These are phyloP conservation scores for Pseudozyma sp. DNA, from an alignment of 1,284 basidiomycete species.

Conservation along the genomic window DNA sequence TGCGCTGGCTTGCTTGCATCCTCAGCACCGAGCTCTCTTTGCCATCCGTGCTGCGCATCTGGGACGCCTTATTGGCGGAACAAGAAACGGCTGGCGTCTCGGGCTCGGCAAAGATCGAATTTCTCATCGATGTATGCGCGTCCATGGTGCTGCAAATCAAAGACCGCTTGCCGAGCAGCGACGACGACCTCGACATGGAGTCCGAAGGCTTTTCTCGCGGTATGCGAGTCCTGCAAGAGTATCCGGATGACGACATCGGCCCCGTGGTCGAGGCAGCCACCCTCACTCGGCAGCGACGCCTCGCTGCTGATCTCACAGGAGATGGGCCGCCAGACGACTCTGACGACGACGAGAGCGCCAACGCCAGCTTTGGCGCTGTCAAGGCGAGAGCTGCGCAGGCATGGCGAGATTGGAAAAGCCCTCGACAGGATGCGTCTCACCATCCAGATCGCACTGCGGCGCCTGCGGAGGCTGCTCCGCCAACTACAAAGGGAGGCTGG, in stretches of 20 bases:
- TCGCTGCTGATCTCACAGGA: conserved; percentile 60
- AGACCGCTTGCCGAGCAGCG: conserved; percentile 21
- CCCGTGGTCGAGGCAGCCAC: conserved; percentile 59
- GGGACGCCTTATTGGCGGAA: conserved; percentile 65
- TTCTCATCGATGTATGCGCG: conserved; percentile 64
- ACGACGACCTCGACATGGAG: conserved; percentile 27
- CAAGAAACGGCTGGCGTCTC: conserved; percentile 25
- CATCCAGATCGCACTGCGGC: background rate
- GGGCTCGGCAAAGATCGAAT: conserved; percentile 59
- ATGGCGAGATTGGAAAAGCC: conserved; percentile 40
- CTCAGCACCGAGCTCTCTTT: conserved; percentile 62
- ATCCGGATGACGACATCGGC: conserved; percentile 58
- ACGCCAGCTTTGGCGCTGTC: conserved; percentile 19
- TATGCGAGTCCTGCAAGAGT: conserved; percentile 59
- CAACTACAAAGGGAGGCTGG: conserved; percentile 40
- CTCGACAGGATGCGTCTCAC: conserved; percentile 1
- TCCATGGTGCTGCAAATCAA: conserved; percentile 59
- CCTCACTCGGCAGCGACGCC: conserved; percentile 50
- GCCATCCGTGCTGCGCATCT: conserved; percentile 58
- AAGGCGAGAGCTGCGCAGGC: conserved; percentile 41
- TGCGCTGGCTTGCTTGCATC: conserved; percentile 65
- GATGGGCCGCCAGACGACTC: conserved; percentile 55
- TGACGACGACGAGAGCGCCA: conserved; percentile 31
- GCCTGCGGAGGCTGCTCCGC: conserved; percentile 1
- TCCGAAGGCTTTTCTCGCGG: conserved; percentile 54